Percentiles rank a stretch among this genome's conserved stretches.
phyloP scores from a whole-genome alignment of 331 rosid species.

The Acacia pycnantha region DNA sequence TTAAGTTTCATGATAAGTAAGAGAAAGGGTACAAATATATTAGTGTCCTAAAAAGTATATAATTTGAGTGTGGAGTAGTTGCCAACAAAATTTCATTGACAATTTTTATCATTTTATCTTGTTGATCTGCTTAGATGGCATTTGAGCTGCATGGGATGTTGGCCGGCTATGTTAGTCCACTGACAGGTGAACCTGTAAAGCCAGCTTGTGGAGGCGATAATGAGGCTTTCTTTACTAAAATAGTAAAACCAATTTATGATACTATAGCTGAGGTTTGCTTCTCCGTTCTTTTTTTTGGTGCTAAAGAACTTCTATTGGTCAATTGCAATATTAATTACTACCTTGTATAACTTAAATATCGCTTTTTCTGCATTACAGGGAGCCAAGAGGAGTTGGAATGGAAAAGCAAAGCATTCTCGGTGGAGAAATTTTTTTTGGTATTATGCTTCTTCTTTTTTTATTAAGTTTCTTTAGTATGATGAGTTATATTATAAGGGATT shows the following conservation, averaged over 20 bases:
- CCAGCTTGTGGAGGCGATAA: conserved; percentile 91
- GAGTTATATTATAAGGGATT: conserved; percentile 17
- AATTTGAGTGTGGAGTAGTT: conserved; percentile 17
- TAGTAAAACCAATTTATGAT: conserved; percentile 86
- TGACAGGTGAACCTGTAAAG: conserved; percentile 86
- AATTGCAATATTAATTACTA: conserved; percentile 13
- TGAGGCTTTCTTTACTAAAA: conserved; percentile 74
- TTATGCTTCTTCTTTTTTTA: conserved; percentile 17
- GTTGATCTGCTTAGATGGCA: conserved; percentile 68
- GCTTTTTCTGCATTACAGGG: conserved; percentile 50
- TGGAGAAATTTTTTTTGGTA: conserved; percentile 99
- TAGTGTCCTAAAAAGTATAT: not conserved
- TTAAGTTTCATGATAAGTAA: not conserved
- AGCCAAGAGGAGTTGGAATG: conserved; percentile 57
- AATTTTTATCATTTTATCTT: conserved; percentile 18
- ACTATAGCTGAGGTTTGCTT: conserved; percentile 66
- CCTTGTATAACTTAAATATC: conserved; percentile 16
- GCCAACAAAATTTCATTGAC: conserved; percentile 6
- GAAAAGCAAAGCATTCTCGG: conserved; percentile 85
- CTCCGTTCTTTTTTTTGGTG: not conserved
- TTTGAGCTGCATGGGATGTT: conserved; percentile 94
- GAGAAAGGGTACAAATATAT: not conserved
- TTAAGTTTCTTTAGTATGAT: not conserved
- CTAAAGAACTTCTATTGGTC: conserved; percentile 19
- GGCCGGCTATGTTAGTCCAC: conserved; percentile 79